A percentile compares a stretch with the other conserved stretches of the same genome.
Evolutionary conservation across 352 stramenopile species (phyloP).

Genomic region (Phytophthora brassicae): DNA sequence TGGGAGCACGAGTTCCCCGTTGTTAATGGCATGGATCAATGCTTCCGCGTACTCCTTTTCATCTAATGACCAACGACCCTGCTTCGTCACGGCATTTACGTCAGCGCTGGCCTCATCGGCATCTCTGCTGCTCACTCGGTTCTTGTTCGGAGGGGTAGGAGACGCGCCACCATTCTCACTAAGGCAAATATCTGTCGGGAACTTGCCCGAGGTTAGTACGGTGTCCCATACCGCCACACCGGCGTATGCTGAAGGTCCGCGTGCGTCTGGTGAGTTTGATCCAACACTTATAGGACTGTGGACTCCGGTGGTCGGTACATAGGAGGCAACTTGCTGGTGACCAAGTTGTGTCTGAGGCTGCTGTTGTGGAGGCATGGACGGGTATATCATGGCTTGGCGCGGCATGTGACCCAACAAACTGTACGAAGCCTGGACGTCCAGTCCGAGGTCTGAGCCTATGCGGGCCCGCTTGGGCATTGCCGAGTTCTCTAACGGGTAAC

Average conservation of each 20-base stretch:
- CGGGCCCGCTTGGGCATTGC: slow-evolving; percentile 35
- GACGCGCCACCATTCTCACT: slow-evolving; percentile 34
- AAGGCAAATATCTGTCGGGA: slow-evolving; percentile 62
- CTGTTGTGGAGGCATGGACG: slow-evolving; percentile 15
- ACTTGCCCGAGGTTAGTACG: slow-evolving; percentile 57
- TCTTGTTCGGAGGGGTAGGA: slow-evolving; percentile 9
- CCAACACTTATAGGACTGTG: slow-evolving; percentile 23
- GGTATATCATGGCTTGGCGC: slow-evolving; percentile 36
- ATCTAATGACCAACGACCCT: slow-evolving; percentile 54
- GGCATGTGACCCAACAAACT: slow-evolving; percentile 30
- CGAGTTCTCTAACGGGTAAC: slow-evolving; percentile 34
- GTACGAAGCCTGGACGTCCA: slow-evolving; percentile 37
- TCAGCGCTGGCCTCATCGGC: slow-evolving; percentile 20
- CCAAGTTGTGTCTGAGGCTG: slow-evolving; percentile 2
- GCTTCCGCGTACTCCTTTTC: slow-evolving; percentile 62
- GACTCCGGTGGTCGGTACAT: slow-evolving; percentile 15
- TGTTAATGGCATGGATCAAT: slow-evolving; percentile 55
- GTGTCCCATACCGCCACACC: slow-evolving; percentile 62
- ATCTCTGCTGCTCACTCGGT: slow-evolving; percentile 20
- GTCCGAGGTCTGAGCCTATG: slow-evolving; percentile 35
- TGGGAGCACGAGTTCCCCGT: slow-evolving; percentile 43
- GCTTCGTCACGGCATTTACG: slow-evolving; percentile 33
- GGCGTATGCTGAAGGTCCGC: slow-evolving; percentile 5
- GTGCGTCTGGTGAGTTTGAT: slow-evolving; percentile 12
- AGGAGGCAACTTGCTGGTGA: slow-evolving; percentile 9